Base-by-base conservation (phyloP, 2,329 filamentous ascomycete species). In the Ophidiomyces ophidiicola region DNA sequence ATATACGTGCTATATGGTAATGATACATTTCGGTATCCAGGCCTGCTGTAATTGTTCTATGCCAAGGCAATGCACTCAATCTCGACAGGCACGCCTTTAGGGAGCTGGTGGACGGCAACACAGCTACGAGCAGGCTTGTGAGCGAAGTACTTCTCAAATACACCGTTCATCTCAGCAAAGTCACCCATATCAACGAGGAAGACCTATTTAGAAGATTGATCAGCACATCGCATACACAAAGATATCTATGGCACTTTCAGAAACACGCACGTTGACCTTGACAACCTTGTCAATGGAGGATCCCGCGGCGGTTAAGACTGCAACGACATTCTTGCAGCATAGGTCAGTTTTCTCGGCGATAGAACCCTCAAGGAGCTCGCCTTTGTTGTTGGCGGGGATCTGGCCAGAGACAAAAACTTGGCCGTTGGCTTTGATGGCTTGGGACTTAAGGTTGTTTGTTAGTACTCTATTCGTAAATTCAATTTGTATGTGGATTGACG, bases 181-280 rank as follows among this genome's bases (percentile, higher is more conserved):
- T 90, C 72, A 47, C 71, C 74, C 88, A 96, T 96, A 63, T 92
- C 82, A 36, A 81, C 80, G 46, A 96, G 67, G 72, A 94, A 96
- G 57, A 94, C 80, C 62, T 66, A 23, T 14, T 14, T 4, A 25
- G 32, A 24, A 24, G 4, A 6, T 12, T 32, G 7, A n/a, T 26
- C 24, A 26, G 24, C 24, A 26, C n/a, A n/a, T n/a, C n/a, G n/a
- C n/a, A n/a, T n/a, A n/a, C n/a, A n/a, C n/a, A n/a, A 39, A 24
- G 29, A 25, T 14, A 36, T 24, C 19, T 25, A 18, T 23, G 15
- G 10, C 10, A n/a, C 36, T 31, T 26, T 26, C 7, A 26, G 24
- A 31, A 31, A 26, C 24, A 11, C 60, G 32, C 48, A 66, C 65
- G 58, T 78, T 84, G 52, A 86, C 82, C 73, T 94, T 94, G 66